Percentiles rank a stretch among this genome's conserved stretches.
Evolutionary conservation across 805 yeast genomes (phyloP).

Genomic region (Sporopachydermia quercuum): DNA sequence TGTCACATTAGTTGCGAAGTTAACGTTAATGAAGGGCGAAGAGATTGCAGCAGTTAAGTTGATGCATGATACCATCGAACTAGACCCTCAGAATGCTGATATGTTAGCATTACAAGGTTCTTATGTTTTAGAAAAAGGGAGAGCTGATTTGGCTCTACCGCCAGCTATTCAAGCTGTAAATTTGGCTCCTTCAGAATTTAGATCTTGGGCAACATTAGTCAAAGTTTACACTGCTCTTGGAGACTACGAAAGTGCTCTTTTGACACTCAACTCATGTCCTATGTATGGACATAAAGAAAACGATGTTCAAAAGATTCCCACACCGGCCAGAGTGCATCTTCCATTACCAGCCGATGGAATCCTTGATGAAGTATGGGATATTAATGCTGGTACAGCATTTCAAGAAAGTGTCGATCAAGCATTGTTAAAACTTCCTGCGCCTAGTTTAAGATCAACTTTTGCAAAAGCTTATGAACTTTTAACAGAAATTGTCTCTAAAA

Average conservation of each 20-base stretch:
- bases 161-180: slow-evolving; percentile 47
- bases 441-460: slow-evolving; percentile 37
- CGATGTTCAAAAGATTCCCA: slow-evolving; percentile 31
- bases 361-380: slow-evolving; percentile 33
- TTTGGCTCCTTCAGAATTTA: slow-evolving; percentile 64
- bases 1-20: slow-evolving; percentile 25
- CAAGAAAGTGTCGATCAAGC: slow-evolving; percentile 29
- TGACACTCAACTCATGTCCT: slow-evolving; percentile 63
- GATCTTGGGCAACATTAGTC: slow-evolving; percentile 53
- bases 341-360: slow-evolving; percentile 43
- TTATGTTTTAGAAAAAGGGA: slow-evolving; percentile 39
- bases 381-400: slow-evolving; percentile 8
- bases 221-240: slow-evolving; percentile 40
- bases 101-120: slow-evolving; percentile 48
- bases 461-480: slow-evolving; percentile 52
- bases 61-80: slow-evolving; percentile 25
- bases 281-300: slow-evolving; percentile 35
- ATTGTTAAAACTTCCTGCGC: slow-evolving; percentile 35
- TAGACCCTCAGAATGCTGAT: slow-evolving; percentile 39
- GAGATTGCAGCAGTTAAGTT: slow-evolving; percentile 32
- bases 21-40: slow-evolving; percentile 25
- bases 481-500: slow-evolving; percentile 45
- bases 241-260: slow-evolving; percentile 44
- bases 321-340: slow-evolving; percentile 27
- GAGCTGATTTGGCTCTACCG: slow-evolving; percentile 40